Evolutionary conservation across 2,329 filamentous ascomycete genomes (phyloP), one percentile per base, ranked within the genome.

Genomic region (Phoma sp.): DNA sequence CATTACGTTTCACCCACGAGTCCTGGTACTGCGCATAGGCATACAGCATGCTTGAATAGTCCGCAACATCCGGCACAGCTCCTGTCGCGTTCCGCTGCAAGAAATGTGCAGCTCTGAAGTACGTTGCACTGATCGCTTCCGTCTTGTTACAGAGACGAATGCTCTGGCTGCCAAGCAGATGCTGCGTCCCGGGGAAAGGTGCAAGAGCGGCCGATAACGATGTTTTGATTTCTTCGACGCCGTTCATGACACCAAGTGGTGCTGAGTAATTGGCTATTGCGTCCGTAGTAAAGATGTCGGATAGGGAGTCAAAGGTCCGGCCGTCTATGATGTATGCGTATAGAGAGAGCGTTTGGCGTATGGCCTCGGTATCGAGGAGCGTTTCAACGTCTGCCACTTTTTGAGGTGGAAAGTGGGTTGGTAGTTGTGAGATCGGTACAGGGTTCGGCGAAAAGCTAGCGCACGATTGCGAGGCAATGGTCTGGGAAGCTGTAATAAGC

Each of bases 1-100:
- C 51, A 47, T 47, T 32, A 1, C 15, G 36, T 38, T 33, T 53
- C 7, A 43, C 38, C 51, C 51, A 53, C 17, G 51, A 43, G 31
- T 53, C 51, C n/a, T 53, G 51, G n/a, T 53, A 53, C 51, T 53
- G 51, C 43, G 37, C 44, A 31, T 43, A 53, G 24, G 51, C 51
- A 25, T 22, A 22, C 31, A 53, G 13, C 9, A 43, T 1, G 15
- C 12, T 31, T 2, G 43, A 37, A 25, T 43, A 32, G 7, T 38
- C 51, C 2, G 32, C n/a, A 9, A 53, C 6, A 10, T 27, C 43
- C 4, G 19, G 19, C 9, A 43, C 43, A 2, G 32, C 35, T 3
- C 21, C 37, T 7, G 51, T 53, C 6, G 17, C 31, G n/a, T 53
- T 53, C 8, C 22, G n/a, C 10, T 4, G 45, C 36, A 53, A 19